Evolutionary conservation across 306 rosid genomes (phyloP).

Genomic region (Cicer chorassanicum): DNA sequence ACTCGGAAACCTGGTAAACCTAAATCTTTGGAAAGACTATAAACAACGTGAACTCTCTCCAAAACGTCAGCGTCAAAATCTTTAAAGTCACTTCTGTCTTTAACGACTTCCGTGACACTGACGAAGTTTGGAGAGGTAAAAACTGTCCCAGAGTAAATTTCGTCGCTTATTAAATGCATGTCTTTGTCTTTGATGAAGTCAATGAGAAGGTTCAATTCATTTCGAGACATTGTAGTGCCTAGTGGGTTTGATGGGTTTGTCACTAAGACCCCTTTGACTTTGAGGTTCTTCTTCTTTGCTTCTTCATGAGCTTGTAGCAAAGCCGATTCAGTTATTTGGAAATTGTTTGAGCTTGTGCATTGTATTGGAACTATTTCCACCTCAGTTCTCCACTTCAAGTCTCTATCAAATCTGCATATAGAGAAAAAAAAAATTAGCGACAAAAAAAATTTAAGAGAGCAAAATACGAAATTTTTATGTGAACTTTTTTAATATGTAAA

Average conservation of each 20-base stretch:
- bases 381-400: conserved; percentile 83
- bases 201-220: conserved; percentile 64
- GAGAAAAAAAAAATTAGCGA: neutral
- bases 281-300: conserved; percentile 60
- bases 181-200: conserved; percentile 58
- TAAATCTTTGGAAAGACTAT: conserved; percentile 84
- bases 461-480: too few species aligned
- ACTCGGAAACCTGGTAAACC: conserved; percentile 91
- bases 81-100: conserved; percentile 47
- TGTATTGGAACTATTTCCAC: conserved; percentile 83
- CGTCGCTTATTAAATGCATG: conserved; percentile 85
- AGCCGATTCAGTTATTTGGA: conserved; percentile 72
- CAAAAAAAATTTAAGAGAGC: neutral
- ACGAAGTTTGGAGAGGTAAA: conserved; percentile 65
- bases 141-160: conserved; percentile 87
- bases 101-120: conserved; percentile 75
- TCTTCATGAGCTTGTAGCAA: conserved; percentile 61
- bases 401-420: conserved; percentile 74
- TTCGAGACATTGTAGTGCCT: conserved; percentile 66
- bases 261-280: conserved; percentile 81
- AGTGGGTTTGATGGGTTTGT: conserved; percentile 91
- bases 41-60: conserved; percentile 71
- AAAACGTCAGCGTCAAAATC: conserved; percentile 34
- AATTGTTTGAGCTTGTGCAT: conserved; percentile 76
- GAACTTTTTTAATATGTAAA: too few species aligned